Percentiles rank a stretch among this genome's conserved stretches.
phyloP scores from a whole-genome alignment of 2,329 filamentous ascomycete genomes.

The Colletotrichum sp. region DNA sequence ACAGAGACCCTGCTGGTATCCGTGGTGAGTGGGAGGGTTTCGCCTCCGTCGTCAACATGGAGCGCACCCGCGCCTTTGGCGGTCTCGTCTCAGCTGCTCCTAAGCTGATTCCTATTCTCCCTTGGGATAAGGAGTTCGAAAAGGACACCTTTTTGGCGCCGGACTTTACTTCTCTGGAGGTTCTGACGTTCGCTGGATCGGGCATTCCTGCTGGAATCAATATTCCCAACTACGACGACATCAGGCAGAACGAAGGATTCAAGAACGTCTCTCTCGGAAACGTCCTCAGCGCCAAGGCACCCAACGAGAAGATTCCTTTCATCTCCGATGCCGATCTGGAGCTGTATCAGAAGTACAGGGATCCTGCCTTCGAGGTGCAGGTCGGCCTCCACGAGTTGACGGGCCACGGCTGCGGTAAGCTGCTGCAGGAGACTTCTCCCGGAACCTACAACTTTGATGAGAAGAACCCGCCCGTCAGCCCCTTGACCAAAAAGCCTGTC shows the following conservation, averaged over 20 bases:
- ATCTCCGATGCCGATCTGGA: constrained; percentile 79
- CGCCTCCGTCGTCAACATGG: constrained; percentile 84
- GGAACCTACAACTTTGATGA: constrained; percentile 90
- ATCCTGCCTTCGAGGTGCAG: constrained; percentile 91
- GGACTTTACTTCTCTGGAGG: constrained; percentile 94
- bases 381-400: constrained; percentile 91
- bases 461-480: constrained; percentile 80
- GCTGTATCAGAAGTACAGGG: constrained; percentile 82
- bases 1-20: constrained; percentile 81
- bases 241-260: constrained; percentile 84
- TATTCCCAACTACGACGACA: constrained; percentile 76
- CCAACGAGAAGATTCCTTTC: constrained; percentile 92
- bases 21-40: constrained; percentile 88
- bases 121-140: constrained; percentile 89
- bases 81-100: constrained; percentile 84
- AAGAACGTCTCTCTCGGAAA: constrained; percentile 96
- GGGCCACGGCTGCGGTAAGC: constrained; percentile 88
- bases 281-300: constrained; percentile 87
- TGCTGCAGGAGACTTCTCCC: constrained; percentile 85
- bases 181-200: constrained; percentile 75
- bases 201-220: constrained; percentile 74
- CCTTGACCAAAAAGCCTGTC: constrained; percentile 78
- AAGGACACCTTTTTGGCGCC: constrained; percentile 96
- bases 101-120: constrained; percentile 83
- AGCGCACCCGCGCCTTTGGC: constrained; percentile 87